A percentile compares a stretch with the other conserved stretches of the same genome.
phyloP scores from a whole-genome alignment of 2,329 filamentous ascomycete species.

The Neonectria hederae region DNA sequence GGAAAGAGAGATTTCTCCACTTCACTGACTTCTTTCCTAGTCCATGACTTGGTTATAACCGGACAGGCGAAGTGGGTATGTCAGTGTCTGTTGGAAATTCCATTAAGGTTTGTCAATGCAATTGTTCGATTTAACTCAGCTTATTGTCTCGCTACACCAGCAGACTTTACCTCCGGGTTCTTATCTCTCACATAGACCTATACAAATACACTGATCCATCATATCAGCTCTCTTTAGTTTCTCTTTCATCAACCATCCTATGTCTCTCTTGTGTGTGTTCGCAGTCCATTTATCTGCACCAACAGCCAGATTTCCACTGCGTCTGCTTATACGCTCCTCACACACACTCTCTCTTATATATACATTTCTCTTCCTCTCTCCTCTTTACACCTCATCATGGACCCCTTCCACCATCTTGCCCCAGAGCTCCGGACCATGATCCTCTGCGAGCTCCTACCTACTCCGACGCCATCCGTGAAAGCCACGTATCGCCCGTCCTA shows the following conservation, averaged over 20 bases:
- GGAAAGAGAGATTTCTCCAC: background rate
- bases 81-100: background rate
- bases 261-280: background rate
- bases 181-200: background rate
- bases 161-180: background rate
- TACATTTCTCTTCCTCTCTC: background rate
- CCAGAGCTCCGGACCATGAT: conserved; percentile 1
- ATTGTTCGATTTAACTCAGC: background rate
- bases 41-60: background rate
- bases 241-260: background rate
- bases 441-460: background rate
- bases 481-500: background rate
- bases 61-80: background rate
- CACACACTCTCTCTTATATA: background rate
- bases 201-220: background rate
- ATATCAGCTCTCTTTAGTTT: background rate
- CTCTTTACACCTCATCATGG: background rate
- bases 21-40: background rate
- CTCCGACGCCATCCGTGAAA: background rate
- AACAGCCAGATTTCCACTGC: background rate
- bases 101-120: background rate
- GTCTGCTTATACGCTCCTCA: background rate
- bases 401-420: background rate
- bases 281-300: background rate
- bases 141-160: background rate